These are phyloP conservation scores for Mycena chlorophos DNA, from an alignment of 768 basidiomycete species.

Conservation along the genomic window DNA sequence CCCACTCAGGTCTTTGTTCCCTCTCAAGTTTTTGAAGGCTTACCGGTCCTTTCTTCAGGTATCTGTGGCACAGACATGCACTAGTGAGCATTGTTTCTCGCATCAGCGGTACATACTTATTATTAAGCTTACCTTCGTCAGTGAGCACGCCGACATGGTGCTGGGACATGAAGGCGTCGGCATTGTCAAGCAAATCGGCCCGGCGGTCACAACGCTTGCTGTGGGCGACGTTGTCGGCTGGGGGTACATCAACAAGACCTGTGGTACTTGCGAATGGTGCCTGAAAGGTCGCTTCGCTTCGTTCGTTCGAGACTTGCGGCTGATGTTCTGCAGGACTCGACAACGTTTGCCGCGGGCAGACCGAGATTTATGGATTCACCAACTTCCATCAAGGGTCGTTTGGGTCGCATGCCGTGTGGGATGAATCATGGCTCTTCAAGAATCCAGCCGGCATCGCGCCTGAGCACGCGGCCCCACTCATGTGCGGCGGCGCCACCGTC, in stretches of 20 bases:
- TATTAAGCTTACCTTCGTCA: neutral
- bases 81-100: constrained; percentile 9
- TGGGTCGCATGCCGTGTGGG: constrained; percentile 33
- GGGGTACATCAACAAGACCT: constrained; percentile 30
- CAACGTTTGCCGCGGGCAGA: constrained; percentile 4
- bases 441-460: constrained; percentile 34
- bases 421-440: constrained; percentile 35
- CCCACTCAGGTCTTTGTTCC: constrained; percentile 32
- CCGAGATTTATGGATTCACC: constrained; percentile 30
- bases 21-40: too few relatives aligned
- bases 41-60: constrained; percentile 14
- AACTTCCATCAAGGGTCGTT: constrained; percentile 27
- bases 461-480: constrained; percentile 25
- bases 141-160: constrained; percentile 27
- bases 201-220: constrained; percentile 1
- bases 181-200: constrained; percentile 10
- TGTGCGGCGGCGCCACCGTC: constrained; percentile 26
- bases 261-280: constrained; percentile 35
- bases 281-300: constrained; percentile 21
- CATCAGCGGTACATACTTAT: neutral
- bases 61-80: constrained; percentile 43
- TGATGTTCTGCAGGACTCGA: constrained; percentile 3
- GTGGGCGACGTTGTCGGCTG: constrained; percentile 18
- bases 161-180: constrained; percentile 36
- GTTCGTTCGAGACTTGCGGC: neutral